These are phyloP conservation scores for Saccharomycopsis hybrid DNA, from an alignment of 1,139 yeast genomes.

Conservation along the genomic window DNA sequence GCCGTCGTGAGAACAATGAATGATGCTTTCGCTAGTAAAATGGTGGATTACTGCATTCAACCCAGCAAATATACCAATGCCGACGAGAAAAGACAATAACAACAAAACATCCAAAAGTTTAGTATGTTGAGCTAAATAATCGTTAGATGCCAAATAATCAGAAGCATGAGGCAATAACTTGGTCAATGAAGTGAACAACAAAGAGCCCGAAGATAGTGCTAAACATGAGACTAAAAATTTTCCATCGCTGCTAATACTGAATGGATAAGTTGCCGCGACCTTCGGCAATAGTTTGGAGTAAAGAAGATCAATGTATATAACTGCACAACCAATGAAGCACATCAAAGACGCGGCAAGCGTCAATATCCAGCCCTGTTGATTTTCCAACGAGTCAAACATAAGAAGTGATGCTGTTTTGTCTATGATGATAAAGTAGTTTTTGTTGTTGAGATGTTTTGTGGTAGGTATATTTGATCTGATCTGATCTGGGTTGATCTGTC, in stretches of 20 bases:
- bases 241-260: conserved; percentile 54
- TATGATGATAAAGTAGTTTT: conserved; percentile 23
- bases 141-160: conserved; percentile 30
- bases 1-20: conserved; percentile 67
- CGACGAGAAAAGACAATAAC: conserved; percentile 47
- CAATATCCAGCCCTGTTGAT: conserved; percentile 47
- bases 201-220: conserved; percentile 71
- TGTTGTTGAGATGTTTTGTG: background rate
- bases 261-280: conserved; percentile 38
- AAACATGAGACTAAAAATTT: conserved; percentile 58
- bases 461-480: too few species aligned
- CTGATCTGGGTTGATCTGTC: too few species aligned
- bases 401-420: too few species aligned
- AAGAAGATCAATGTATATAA: conserved; percentile 46
- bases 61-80: conserved; percentile 51
- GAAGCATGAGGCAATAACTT: conserved; percentile 64
- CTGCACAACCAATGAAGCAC: conserved; percentile 52
- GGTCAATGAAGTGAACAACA: conserved; percentile 69
- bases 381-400: too few species aligned
- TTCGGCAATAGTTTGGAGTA: conserved; percentile 38
- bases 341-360: conserved; percentile 50
- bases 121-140: conserved; percentile 23
- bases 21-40: conserved; percentile 73
- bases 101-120: conserved; percentile 34
- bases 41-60: conserved; percentile 64